Percentiles rank a stretch among this genome's conserved stretches.
Evolutionary conservation across 129 eudicot genomes (phyloP).

Genomic region (Erigeron canadensis): DNA sequence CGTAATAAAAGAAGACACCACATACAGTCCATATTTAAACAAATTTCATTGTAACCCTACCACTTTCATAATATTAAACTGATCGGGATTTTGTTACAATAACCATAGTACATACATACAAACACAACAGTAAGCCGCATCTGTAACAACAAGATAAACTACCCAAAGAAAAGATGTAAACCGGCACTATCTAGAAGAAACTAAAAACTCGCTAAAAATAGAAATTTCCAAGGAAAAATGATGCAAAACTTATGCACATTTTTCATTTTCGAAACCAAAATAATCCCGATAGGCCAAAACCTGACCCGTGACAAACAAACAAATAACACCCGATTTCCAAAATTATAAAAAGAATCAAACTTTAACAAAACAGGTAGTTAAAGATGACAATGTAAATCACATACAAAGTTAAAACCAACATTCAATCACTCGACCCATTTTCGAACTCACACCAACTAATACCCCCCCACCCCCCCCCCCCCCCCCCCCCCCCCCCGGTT

Average conservation of each 20-base stretch:
- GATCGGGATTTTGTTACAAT: not conserved
- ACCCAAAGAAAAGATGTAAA: not conserved
- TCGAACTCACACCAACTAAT: not conserved
- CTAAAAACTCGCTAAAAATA: not conserved
- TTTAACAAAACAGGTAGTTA: not conserved
- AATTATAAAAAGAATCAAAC: slow-evolving; percentile 4
- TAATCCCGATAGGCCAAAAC: not conserved
- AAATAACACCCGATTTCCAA: slow-evolving; percentile 12
- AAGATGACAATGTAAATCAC: slow-evolving; percentile 27
- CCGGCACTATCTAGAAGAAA: not conserved
- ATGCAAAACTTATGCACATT: too few species aligned
- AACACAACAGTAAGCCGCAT: not conserved
- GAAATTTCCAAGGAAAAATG: not conserved
- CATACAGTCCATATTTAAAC: too few species aligned
- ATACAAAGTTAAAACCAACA: slow-evolving; percentile 15
- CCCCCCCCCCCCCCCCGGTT: too few species aligned
- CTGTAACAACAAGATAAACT: not conserved
- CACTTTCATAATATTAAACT: slow-evolving; percentile 7
- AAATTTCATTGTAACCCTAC: slow-evolving; percentile 13
- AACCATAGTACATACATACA: too few species aligned
- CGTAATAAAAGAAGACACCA: not conserved
- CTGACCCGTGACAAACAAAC: slow-evolving; percentile 14
- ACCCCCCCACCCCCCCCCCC: too few species aligned
- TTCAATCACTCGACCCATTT: slow-evolving; percentile 23
- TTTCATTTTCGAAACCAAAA: too few species aligned